Percentiles rank a stretch among this genome's conserved stretches.
phyloP scores from a whole-genome alignment of 2,329 filamentous ascomycete species.

The Metarhizium guizhouense region DNA sequence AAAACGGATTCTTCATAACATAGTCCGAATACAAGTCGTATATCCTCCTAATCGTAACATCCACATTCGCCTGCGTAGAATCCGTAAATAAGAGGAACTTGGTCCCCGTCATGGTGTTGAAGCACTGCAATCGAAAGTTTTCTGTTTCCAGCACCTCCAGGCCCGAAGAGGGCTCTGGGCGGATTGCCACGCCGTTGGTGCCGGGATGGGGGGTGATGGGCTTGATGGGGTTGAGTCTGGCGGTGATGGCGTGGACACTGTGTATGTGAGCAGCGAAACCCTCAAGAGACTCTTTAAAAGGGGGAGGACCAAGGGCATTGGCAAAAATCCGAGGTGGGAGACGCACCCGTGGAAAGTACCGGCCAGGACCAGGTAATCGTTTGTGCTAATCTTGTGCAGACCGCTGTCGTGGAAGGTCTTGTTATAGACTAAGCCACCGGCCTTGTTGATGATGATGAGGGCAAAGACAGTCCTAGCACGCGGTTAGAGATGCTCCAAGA shows the following conservation, averaged over 20 bases:
- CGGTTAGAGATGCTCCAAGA: background rate
- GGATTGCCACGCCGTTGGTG: slow-evolving; percentile 29
- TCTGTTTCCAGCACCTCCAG: slow-evolving; percentile 90
- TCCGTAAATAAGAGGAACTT: slow-evolving; percentile 97
- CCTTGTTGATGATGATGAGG: slow-evolving; percentile 97
- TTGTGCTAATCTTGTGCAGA: slow-evolving; percentile 81
- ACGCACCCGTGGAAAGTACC: slow-evolving; percentile 90
- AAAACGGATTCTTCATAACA: slow-evolving; percentile 99
- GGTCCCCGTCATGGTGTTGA: slow-evolving; percentile 85
- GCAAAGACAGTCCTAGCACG: slow-evolving; percentile 76
- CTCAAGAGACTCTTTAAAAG: background rate
- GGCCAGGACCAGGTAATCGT: slow-evolving; percentile 93
- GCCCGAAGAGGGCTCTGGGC: slow-evolving; percentile 62
- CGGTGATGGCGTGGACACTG: slow-evolving; percentile 62
- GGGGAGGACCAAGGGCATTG: slow-evolving; percentile 3
- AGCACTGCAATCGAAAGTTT: slow-evolving; percentile 92
- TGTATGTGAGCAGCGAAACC: background rate
- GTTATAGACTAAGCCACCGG: slow-evolving; percentile 92
- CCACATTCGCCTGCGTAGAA: slow-evolving; percentile 75
- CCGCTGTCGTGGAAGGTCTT: slow-evolving; percentile 81
- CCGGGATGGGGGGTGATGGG: slow-evolving; percentile 24
- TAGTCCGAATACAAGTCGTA: slow-evolving; percentile 96
- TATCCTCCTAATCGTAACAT: slow-evolving; percentile 71
- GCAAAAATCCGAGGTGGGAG: slow-evolving; percentile 3
- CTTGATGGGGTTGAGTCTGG: slow-evolving; percentile 51